These are phyloP conservation scores for Mycena citricolor DNA, from an alignment of 1,284 basidiomycete species.

Conservation along the genomic window DNA sequence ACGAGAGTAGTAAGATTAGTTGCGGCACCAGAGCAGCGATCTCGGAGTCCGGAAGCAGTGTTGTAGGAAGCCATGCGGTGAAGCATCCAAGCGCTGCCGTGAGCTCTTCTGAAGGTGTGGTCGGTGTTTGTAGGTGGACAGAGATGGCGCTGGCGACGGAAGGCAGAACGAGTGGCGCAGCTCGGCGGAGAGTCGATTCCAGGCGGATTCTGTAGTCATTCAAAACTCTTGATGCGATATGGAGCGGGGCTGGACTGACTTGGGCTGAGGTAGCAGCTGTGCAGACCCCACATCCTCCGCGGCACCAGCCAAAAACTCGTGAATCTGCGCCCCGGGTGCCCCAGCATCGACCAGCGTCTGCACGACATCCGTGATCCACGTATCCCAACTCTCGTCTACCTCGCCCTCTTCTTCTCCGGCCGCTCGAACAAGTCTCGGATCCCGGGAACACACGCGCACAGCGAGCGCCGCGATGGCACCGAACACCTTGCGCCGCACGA, in stretches of 20 bases:
- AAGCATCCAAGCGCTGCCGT: constrained; percentile 75
- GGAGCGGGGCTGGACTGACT: constrained; percentile 47
- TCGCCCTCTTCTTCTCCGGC: too few species aligned
- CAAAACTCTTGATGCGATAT: constrained; percentile 2
- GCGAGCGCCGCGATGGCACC: constrained; percentile 81
- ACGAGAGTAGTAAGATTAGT: constrained; percentile 59
- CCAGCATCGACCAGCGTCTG: constrained; percentile 57
- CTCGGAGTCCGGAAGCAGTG: constrained; percentile 40
- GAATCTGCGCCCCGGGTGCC: constrained; percentile 52
- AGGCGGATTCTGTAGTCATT: constrained; percentile 52
- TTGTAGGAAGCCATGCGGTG: constrained; percentile 62
- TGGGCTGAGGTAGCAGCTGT: constrained; percentile 71
- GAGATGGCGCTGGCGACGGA: constrained; percentile 53
- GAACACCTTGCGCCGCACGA: constrained; percentile 83
- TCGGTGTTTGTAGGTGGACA: constrained; percentile 41
- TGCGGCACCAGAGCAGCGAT: constrained; percentile 62
- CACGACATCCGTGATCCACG: constrained; percentile 67
- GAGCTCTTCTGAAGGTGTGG: too few species aligned
- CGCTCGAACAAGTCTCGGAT: too few species aligned
- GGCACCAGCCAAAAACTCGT: constrained; percentile 82
- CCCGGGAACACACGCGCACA: constrained; percentile 70
- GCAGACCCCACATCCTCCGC: constrained; percentile 79
- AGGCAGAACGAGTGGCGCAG: constrained; percentile 67
- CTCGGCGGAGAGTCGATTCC: constrained; percentile 59
- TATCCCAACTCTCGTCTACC: constrained; percentile 23